phyloP scores from a whole-genome alignment of 306 rosid species.

The Cucumis melo region DNA sequence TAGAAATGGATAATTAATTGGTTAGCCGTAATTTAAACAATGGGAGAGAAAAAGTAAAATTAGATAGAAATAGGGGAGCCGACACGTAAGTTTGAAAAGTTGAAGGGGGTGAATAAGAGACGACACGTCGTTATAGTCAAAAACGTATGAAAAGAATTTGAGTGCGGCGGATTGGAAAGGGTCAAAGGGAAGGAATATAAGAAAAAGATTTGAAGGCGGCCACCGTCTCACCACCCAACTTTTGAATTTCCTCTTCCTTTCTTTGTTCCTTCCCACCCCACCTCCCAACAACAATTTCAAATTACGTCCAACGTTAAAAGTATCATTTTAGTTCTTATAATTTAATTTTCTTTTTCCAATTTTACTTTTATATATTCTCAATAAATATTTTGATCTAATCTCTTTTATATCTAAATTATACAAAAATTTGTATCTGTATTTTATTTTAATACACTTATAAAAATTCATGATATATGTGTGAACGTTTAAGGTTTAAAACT shows the following conservation, averaged over 20 bases:
- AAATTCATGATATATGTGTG: too few species aligned
- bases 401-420: too few species aligned
- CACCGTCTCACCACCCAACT: background rate
- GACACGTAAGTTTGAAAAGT: background rate
- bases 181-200: background rate
- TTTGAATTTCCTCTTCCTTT: background rate
- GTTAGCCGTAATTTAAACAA: background rate
- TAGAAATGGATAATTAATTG: background rate
- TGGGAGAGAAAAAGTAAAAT: background rate
- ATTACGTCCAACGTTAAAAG: too few species aligned
- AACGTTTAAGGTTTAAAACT: too few species aligned
- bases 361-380: too few species aligned
- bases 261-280: too few species aligned
- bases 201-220: background rate
- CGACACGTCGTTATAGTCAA: constrained; percentile 3
- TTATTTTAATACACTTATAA: too few species aligned
- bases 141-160: background rate
- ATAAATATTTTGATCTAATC: too few species aligned
- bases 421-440: too few species aligned
- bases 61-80: background rate
- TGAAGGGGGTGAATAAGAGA: background rate
- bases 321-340: too few species aligned
- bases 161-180: background rate
- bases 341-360: too few species aligned
- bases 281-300: too few species aligned